Base-by-base conservation (phyloP, 768 basidiomycete genomes). In the Filobasidium wieringae region DNA sequence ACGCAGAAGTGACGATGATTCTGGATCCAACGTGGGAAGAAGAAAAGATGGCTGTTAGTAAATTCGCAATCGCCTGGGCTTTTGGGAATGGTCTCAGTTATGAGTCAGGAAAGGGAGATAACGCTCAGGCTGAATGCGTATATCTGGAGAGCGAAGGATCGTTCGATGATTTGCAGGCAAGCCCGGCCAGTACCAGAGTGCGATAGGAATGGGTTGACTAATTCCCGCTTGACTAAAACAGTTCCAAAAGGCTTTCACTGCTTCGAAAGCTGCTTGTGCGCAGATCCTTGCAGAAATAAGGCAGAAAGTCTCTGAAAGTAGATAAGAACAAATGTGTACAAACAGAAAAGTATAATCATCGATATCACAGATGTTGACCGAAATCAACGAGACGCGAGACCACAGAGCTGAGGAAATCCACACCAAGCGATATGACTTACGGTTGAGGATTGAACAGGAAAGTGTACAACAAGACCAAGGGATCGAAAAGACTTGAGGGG, bases 141-240 rank as follows among this genome's bases (percentile, higher is more conserved):
- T 71, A 66, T 64, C 32, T 60, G 6, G 72, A 71, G 55, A 66
- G 64, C 43, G 68, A 73, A 40, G 72, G 72, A 6, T 55, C 56
- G 17, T 73, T 70, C 55, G 60, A 61, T 40, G 37, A 40, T 17
- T 51, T 57, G 15, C 51, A 50, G 32, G 60, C 53, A 30, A 57
- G 60, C 32, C 6, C 7, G 7, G 14, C 15, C 43, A 5, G 32
- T 34, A 11, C 33, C 9, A 12, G 6, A 49, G 6, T 15, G 19
- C 53, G 39, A 37, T 6, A 27, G 22, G 11, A 7, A 19, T 26
- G 41, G 7, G 45, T 22, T 51, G 7, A 7, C 32, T 2, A 9
- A 37, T 15, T 50, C 19, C 14, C 8, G 14, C 6, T 14, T 49
- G 22, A 1, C 31, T 39, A 12, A 11, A 9, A 15, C 50, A 61